Conservation (phyloP, 2,329 filamentous ascomycete species). For the Trichoderma cornu-damae region DNA sequence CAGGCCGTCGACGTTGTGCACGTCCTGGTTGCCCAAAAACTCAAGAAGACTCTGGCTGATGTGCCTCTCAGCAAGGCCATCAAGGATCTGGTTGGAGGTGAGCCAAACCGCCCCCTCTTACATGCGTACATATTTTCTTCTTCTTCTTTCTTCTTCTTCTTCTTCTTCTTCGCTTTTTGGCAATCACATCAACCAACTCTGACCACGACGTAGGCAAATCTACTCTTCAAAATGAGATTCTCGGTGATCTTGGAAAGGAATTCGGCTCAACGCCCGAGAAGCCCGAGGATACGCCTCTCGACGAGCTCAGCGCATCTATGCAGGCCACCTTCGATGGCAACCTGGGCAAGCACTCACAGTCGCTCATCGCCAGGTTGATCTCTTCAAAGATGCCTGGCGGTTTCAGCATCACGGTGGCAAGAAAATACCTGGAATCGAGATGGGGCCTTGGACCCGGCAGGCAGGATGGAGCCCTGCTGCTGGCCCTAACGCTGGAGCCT, state of each 20-base stretch:
- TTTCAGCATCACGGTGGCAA: slow-evolving; percentile 94
- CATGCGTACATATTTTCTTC: no score
- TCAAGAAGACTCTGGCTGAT: slow-evolving; percentile 88
- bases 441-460: slow-evolving; percentile 84
- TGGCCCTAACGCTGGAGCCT: slow-evolving; percentile 92
- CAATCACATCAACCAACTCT: slow-evolving; percentile 7
- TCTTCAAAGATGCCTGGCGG: slow-evolving; percentile 99
- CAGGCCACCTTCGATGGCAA: slow-evolving; percentile 99
- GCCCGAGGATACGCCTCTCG: slow-evolving; percentile 92
- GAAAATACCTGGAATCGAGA: slow-evolving; percentile 90
- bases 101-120: slow-evolving; percentile 35
- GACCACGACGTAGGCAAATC: slow-evolving; percentile 70
- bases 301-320: slow-evolving; percentile 92
- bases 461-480: slow-evolving; percentile 83
- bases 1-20: slow-evolving; percentile 85
- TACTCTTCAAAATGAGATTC: slow-evolving; percentile 96
- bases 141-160: background rate
- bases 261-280: slow-evolving; percentile 98
- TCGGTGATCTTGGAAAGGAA: slow-evolving; percentile 95
- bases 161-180: no score
- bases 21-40: slow-evolving; percentile 87
- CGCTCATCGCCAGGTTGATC: slow-evolving; percentile 87
- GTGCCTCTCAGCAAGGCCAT: slow-evolving; percentile 94
- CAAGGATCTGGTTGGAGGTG: slow-evolving; percentile 96
- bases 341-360: slow-evolving; percentile 92